A percentile compares a stretch with the other conserved stretches of the same genome.
phyloP scores from a whole-genome alignment of 352 stramenopile genomes.

The Phytophthora podocarpi region DNA sequence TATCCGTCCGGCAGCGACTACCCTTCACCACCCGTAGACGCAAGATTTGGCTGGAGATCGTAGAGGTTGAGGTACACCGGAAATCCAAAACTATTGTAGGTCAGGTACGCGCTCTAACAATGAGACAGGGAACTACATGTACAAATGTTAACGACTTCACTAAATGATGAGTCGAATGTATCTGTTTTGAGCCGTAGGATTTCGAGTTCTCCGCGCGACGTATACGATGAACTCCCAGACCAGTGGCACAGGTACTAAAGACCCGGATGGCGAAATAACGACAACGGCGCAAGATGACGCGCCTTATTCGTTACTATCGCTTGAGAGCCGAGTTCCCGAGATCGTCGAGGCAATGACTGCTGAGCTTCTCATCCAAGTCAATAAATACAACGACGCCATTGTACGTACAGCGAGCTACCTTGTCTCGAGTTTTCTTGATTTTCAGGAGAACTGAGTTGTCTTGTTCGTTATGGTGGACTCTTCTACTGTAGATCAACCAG shows the following conservation, averaged over 20 bases:
- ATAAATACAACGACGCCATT: slow-evolving; percentile 42
- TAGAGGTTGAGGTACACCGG: slow-evolving; percentile 50
- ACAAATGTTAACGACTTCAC: too few species aligned
- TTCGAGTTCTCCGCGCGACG: slow-evolving; percentile 44
- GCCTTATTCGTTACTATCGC: slow-evolving; percentile 3
- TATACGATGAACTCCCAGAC: slow-evolving; percentile 16
- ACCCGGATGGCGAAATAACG: too few species aligned
- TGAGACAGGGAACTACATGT: too few species aligned
- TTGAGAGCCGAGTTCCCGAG: slow-evolving; percentile 33
- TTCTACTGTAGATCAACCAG: slow-evolving; percentile 19
- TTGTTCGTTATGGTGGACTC: background rate
- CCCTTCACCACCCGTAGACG: slow-evolving; percentile 42
- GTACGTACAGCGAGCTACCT: too few species aligned
- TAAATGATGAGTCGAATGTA: too few species aligned
- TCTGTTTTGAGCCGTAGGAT: too few species aligned
- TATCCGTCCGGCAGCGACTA: slow-evolving; percentile 35
- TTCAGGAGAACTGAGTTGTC: background rate
- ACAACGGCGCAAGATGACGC: slow-evolving; percentile 10
- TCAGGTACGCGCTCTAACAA: slow-evolving; percentile 34
- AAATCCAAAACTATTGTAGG: slow-evolving; percentile 53
- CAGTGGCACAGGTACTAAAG: background rate
- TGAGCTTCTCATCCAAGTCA: slow-evolving; percentile 40
- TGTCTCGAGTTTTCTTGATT: too few species aligned
- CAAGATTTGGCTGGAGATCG: slow-evolving; percentile 62
- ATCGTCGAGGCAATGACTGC: slow-evolving; percentile 32